Evolutionary conservation across 164 flowering plant genomes (phyloP), one percentile per base, ranked within the genome.

Genomic region (Chimonanthus praecox): DNA sequence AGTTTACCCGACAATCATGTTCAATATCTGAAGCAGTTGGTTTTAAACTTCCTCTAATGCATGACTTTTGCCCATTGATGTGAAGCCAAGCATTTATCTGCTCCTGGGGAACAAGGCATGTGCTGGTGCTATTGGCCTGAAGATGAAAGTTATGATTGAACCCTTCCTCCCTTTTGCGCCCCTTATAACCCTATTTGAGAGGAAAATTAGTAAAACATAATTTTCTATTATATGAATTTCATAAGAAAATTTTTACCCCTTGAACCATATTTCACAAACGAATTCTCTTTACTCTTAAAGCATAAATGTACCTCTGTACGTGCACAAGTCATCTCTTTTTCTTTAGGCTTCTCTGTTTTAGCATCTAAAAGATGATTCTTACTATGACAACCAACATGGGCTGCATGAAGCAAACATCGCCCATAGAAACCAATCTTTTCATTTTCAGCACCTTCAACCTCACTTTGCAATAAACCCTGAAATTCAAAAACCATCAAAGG

Each of bases 1-100:
- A 72, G 60, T 13, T 20, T 81, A 90, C 94, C 90, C 92, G 87
- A 72, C 83, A 86, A 77, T 90, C 92, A 79, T 78, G 73, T 71
- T 87, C 94, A 74, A 81, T 47, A 47, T 83, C 89, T 46, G 82
- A 80, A 64, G 74, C 58, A 20, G 70, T 79, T 33, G 81, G 79
- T 72, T 81, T 85, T 62, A 78, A 75, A 69, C 77, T 75, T 50
- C 82, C 79, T 73, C 75, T 84, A 49, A 73, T 71, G 65, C 76
- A 76, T 63, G 85, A 70, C 72, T 83, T 88, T 64, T 84, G 87
- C 49, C 86, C 83, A 81, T 86, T 86, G 62, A 90, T 90, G 71
- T 90, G 87, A 78, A 80, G 79, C 94, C 94, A 90, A 20, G 92
- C 94, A 82, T 88, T 82, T 71, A 90, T 75, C 76, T 90, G 94